Percentiles rank a stretch among this genome's conserved stretches.
Evolutionary conservation across 345 rosid genomes (phyloP).

Genomic region (Balakata baccata): DNA sequence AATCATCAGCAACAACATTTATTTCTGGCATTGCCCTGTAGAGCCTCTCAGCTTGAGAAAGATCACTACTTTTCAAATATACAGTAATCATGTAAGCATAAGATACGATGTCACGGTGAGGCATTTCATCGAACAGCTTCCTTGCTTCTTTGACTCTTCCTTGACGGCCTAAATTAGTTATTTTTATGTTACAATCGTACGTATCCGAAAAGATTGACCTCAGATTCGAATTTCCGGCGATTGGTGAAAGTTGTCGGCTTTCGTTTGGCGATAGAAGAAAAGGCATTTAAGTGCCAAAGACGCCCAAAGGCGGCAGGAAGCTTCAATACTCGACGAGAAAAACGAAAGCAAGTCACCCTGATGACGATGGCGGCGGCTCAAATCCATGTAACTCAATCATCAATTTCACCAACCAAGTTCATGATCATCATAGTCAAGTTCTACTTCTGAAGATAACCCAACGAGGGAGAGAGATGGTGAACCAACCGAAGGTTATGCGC

Average conservation of each 20-base stretch:
- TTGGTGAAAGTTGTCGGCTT: not conserved
- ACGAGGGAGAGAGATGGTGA: too few species aligned
- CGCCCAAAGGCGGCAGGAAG: not conserved
- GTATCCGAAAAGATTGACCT: conserved; percentile 2
- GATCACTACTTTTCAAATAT: conserved; percentile 7
- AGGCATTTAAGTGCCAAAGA: not conserved
- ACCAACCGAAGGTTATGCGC: too few species aligned
- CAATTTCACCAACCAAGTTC: not conserved
- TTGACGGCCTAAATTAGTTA: not conserved
- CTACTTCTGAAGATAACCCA: too few species aligned
- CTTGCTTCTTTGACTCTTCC: conserved; percentile 12
- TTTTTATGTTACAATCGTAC: conserved; percentile 2
- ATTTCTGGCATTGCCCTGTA: conserved; percentile 7
- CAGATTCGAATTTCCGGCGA: not conserved
- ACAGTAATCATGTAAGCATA: conserved; percentile 16
- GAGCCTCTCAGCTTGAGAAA: conserved; percentile 6
- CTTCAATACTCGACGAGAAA: not conserved
- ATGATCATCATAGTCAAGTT: too few species aligned
- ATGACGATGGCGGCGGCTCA: not conserved
- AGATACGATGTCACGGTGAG: conserved; percentile 2
- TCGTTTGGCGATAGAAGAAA: not conserved
- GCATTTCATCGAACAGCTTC: conserved; percentile 16
- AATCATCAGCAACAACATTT: conserved; percentile 9
- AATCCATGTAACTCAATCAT: not conserved
- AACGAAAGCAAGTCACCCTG: not conserved